Evolutionary conservation across 2,329 filamentous ascomycete species (phyloP).

Genomic region (Chaetomium strumarium): DNA sequence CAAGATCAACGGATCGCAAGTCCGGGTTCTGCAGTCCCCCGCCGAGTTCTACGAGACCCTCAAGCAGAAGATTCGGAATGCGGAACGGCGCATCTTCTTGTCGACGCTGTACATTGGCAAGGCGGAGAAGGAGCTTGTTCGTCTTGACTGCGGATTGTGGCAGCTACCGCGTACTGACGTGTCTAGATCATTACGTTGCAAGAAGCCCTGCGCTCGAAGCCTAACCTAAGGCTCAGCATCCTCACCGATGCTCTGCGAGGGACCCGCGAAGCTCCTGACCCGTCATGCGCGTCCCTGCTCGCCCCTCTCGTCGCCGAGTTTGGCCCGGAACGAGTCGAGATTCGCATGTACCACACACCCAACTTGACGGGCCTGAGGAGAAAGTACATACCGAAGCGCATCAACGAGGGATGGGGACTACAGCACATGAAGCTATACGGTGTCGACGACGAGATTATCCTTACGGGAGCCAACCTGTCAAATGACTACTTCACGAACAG

Average conservation of each 20-base stretch:
- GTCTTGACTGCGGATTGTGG: constrained; percentile 12
- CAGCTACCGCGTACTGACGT: not conserved
- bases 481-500: constrained; percentile 94
- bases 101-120: constrained; percentile 98
- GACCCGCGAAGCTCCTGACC: constrained; percentile 78
- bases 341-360: constrained; percentile 97
- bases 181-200: constrained; percentile 66
- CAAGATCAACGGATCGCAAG: constrained; percentile 72
- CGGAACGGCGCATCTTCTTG: constrained; percentile 75
- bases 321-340: constrained; percentile 75
- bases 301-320: constrained; percentile 80
- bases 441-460: constrained; percentile 88
- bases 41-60: constrained; percentile 86
- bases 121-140: constrained; percentile 76
- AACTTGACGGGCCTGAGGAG: constrained; percentile 87
- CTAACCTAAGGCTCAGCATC: constrained; percentile 75
- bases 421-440: constrained; percentile 99
- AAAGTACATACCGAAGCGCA: constrained; percentile 73
- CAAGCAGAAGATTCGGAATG: constrained; percentile 79
- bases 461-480: constrained; percentile 90
- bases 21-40: constrained; percentile 73
- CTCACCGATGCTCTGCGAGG: constrained; percentile 87
- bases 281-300: constrained; percentile 83
- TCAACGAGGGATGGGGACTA: constrained; percentile 97
- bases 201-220: constrained; percentile 67